Base-by-base conservation (phyloP, 2,329 filamentous ascomycete species). In the Cryphonectria carpinicola region DNA sequence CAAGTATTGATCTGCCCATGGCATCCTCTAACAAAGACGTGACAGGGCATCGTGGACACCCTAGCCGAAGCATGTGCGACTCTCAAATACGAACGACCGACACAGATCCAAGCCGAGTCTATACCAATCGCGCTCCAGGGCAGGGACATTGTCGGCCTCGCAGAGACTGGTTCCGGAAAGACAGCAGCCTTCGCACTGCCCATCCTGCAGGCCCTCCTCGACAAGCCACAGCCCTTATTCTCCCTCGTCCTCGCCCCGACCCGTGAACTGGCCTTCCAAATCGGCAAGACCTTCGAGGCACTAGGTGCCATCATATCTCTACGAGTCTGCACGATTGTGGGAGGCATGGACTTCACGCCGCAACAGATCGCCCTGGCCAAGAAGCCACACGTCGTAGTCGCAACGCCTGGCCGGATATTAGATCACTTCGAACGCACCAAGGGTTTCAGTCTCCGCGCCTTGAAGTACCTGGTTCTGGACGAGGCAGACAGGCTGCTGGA, bases 401-500 rank as follows among this genome's bases (percentile, higher is more conserved):
- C 95, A 0, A 98, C 95, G 0, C 95, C 95, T 0, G 95, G 95
- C 67, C 89, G 95, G 70, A 84, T 98, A 32, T 85, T 98, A 5
- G 96, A 98, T 77, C 96, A 99, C 76, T 84, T 98, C 11, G 94
- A 98, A 79, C 97, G 97, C 82, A 99, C 96, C 2, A 98, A 97
- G 81, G 95, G 96, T 14, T 98, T 99, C 82, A 95, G 92, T 1
- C 83, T 98, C 65, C 88, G 92, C 41, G 87, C 88, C 4, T 84
- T 98, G 52, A 95, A 95, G 78, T 97, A 95, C 78, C 85, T 98
- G 4, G 95, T 98, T 73, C 94, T 98, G 89, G 95, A 98, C 78
- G 95, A 98, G 82, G 95, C 95, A 35, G 95, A 98, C 80, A 87
- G 95, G 71, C 86, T 98, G 13, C 88, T 98, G 1, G 96, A 99